phyloP scores from a whole-genome alignment of 2,329 filamentous ascomycete species.

The Triangularia verruculosa region DNA sequence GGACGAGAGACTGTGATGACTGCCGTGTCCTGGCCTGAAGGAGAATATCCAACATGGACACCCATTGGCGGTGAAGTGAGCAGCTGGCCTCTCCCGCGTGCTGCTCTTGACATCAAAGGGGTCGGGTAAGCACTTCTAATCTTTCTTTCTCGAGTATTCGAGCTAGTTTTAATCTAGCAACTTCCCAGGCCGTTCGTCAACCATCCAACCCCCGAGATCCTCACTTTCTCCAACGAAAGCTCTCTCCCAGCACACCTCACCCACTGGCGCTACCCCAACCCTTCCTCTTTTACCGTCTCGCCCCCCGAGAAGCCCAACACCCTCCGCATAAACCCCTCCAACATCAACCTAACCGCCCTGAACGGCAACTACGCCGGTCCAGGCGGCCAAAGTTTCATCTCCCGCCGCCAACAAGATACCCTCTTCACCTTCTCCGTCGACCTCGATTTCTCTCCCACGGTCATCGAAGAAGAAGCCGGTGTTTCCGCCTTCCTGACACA shows the following conservation, averaged over 20 bases:
- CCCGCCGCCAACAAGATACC: slow-evolving; percentile 56
- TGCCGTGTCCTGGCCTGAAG: slow-evolving; percentile 36
- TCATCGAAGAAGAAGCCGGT: slow-evolving; percentile 47
- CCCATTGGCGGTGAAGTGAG: slow-evolving; percentile 33
- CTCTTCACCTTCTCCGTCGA: slow-evolving; percentile 51
- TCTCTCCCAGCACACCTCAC: slow-evolving; percentile 52
- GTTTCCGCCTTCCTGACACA: slow-evolving; percentile 52
- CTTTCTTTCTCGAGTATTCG: not conserved
- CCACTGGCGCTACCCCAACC: slow-evolving; percentile 52
- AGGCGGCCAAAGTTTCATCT: slow-evolving; percentile 51
- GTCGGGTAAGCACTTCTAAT: slow-evolving; percentile 17
- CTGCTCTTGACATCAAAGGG: slow-evolving; percentile 23
- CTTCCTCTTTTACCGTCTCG: slow-evolving; percentile 45
- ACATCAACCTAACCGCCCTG: slow-evolving; percentile 52
- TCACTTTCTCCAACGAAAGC: slow-evolving; percentile 36
- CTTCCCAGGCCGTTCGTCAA: slow-evolving; percentile 29
- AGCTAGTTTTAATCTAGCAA: not conserved
- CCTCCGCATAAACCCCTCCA: slow-evolving; percentile 47
- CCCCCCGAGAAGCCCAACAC: slow-evolving; percentile 40
- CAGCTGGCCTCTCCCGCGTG: slow-evolving; percentile 26
- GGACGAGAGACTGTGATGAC: slow-evolving; percentile 43
- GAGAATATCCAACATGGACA: slow-evolving; percentile 37
- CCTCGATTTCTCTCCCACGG: slow-evolving; percentile 41
- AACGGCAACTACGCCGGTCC: slow-evolving; percentile 48
- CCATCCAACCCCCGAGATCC: slow-evolving; percentile 25